Evolutionary conservation across 1,284 basidiomycete genomes (phyloP), one percentile per base, ranked within the genome.

Genomic region (Fomitopsis pinicola): DNA sequence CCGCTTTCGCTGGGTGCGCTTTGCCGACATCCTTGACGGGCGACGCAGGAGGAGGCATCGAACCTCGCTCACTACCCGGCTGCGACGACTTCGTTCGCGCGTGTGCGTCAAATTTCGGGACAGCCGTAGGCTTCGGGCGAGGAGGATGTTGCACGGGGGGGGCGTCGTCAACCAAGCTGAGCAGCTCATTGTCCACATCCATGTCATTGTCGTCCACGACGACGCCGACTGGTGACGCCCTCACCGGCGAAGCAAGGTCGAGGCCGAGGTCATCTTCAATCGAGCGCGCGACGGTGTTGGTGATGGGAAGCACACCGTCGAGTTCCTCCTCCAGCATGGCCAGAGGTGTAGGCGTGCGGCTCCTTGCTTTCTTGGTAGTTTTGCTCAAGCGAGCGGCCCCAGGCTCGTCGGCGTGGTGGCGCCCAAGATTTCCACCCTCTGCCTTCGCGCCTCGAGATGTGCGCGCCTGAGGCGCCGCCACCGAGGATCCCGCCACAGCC

Each of bases 111-210:
- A 59, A 42, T 12, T 12, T 40, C 12, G 48, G 28, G 44, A 40
- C n/a, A 46, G 9, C 6, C 7, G 36, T 36, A 14, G 52, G 54
- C 44, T 60, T 62, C 10, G 36, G 38, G 44, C 42, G 59, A 15
- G 55, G 57, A 8, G 60, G 36, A 26, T 64, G 64, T 14, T 61
- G 48, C 15, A 62, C 61, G 3, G 64, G 65, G 19, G 67, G 65
- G 33, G 66, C 62, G 50, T 72, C 72, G 64, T 85, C 86, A 46
- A 91, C 73, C 22, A 90, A 75, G 67, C 86, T 87, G 62, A 90
- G 76, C 55, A 90, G 71, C 73, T 90, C 89, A 63, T 88, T 84
- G 57, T 91, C 89, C 2, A 91, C 83, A 60, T 91, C 88, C 42
- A 82, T 67, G 61, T 82, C 80, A 54, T 73, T 71, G 7, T 67